A percentile compares a stretch with the other conserved stretches of the same genome.
These are phyloP conservation scores for Curvularia eragrostidis DNA, from an alignment of 2,329 filamentous ascomycete genomes.

Conservation along the genomic window DNA sequence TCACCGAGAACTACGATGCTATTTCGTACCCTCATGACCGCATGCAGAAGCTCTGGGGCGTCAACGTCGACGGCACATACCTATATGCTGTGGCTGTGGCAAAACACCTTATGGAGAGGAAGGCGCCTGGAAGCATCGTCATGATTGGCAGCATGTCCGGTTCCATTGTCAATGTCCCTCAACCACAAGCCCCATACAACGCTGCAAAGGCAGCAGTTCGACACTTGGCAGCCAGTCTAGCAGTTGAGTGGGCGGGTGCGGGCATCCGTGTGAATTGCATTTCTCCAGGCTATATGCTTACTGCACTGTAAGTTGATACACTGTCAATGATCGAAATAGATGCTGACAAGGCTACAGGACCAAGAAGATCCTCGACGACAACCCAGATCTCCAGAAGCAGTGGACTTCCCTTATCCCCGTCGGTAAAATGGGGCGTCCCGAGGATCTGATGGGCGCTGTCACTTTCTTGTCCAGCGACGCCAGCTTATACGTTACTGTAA, in stretches of 20 bases:
- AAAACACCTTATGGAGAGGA: conserved; percentile 84
- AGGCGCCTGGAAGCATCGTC: conserved; percentile 82
- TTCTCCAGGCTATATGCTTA: conserved; percentile 95
- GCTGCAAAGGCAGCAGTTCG: conserved; percentile 90
- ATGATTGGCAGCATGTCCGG: conserved; percentile 97
- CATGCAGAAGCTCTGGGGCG: conserved; percentile 90
- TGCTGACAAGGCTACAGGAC: conserved; percentile 64
- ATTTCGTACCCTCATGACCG: conserved; percentile 89
- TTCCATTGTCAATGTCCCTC: conserved; percentile 90
- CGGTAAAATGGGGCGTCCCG: conserved; percentile 90
- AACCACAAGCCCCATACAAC: conserved; percentile 93
- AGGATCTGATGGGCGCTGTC: conserved; percentile 92
- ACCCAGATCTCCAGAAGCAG: conserved; percentile 85
- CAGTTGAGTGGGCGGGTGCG: conserved; percentile 90
- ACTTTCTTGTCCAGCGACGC: conserved; percentile 85
- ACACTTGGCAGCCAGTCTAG: conserved; percentile 84
- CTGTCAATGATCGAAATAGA: neutral
- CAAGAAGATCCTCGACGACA: conserved; percentile 91
- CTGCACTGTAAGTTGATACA: conserved; percentile 72
- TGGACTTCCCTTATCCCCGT: conserved; percentile 93
- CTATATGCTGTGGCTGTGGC: conserved; percentile 85
- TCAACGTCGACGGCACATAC: conserved; percentile 93
- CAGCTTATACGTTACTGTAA: conserved; percentile 49
- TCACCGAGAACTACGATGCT: conserved; percentile 94
- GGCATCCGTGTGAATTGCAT: conserved; percentile 95